These are phyloP conservation scores for Narthecium ossifragum DNA, from an alignment of 106 monocot genomes.

Conservation along the genomic window DNA sequence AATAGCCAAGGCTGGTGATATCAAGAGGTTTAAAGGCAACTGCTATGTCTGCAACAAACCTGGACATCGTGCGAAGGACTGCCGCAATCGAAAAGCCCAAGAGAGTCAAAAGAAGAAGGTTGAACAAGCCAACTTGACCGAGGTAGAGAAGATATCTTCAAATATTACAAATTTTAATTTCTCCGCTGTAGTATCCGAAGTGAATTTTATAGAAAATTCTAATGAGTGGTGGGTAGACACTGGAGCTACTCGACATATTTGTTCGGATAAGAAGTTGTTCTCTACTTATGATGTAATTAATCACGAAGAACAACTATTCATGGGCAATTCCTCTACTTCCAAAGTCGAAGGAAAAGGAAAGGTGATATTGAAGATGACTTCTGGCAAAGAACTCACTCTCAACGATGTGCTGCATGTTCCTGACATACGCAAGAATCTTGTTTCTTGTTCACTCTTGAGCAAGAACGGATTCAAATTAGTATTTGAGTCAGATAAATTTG, in stretches of 20 bases:
- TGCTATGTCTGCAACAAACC: too few relatives aligned
- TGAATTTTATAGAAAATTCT: neutral
- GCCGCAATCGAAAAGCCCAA: neutral
- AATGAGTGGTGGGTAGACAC: neutral
- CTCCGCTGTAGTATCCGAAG: neutral
- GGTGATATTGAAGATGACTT: neutral
- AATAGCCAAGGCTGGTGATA: constrained; percentile 1
- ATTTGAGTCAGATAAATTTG: neutral
- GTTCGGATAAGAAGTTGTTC: neutral
- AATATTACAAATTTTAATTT: neutral
- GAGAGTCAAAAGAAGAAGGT: neutral
- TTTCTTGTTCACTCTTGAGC: too few relatives aligned
- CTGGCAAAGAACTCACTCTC: neutral
- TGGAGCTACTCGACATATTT: neutral
- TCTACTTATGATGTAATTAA: neutral
- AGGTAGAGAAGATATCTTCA: neutral
- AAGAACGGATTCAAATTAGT: too few relatives aligned
- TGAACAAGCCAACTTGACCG: neutral
- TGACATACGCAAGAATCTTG: neutral
- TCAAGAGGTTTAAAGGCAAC: too few relatives aligned
- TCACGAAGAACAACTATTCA: too few relatives aligned
- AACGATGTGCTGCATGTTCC: constrained; percentile 3
- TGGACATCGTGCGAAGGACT: too few relatives aligned
- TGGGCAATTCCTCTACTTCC: too few relatives aligned
- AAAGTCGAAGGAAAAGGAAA: constrained; percentile 1